Conservation (phyloP, 257 asterid species). For the Lantana camara region DNA sequence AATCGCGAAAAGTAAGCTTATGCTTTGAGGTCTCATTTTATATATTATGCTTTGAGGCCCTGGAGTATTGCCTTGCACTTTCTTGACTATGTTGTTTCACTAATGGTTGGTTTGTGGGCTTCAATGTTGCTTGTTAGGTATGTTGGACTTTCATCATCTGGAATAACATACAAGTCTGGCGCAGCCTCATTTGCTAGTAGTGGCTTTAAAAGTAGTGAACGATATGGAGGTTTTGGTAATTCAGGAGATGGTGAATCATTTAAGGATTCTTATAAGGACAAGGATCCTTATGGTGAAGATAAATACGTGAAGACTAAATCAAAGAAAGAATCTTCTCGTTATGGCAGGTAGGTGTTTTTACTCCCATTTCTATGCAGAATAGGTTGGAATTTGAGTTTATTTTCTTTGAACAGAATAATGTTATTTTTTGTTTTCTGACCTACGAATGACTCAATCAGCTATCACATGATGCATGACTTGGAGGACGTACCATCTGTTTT, state of each 20-base stretch:
- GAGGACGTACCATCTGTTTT: constrained; percentile 5
- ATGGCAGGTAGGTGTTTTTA: constrained; percentile 57
- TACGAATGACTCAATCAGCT: constrained; percentile 20
- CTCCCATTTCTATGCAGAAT: constrained; percentile 17
- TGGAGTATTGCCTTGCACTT: no score
- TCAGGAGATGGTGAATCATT: constrained; percentile 54
- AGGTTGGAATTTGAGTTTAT: constrained; percentile 14
- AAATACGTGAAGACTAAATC: constrained; percentile 53
- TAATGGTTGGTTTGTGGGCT: constrained; percentile 23
- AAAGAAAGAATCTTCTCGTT: constrained; percentile 56
- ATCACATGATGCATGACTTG: constrained; percentile 25
- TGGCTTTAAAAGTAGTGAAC: constrained; percentile 45
- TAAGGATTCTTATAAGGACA: constrained; percentile 51
- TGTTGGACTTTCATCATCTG: constrained; percentile 89
- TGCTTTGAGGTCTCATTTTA: constrained; percentile 5
- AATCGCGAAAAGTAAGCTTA: constrained; percentile 86
- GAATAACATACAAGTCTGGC: constrained; percentile 75
- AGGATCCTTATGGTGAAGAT: constrained; percentile 61
- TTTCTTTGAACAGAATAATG: constrained; percentile 15
- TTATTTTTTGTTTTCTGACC: constrained; percentile 14
- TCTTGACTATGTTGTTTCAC: constrained; percentile 21
- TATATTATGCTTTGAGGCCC: no score
- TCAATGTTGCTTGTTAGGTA: constrained; percentile 50
- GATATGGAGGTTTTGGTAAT: constrained; percentile 82
- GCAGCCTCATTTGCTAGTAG: constrained; percentile 67